phyloP scores from a whole-genome alignment of 345 rosid species.

The Citrus unshiu region DNA sequence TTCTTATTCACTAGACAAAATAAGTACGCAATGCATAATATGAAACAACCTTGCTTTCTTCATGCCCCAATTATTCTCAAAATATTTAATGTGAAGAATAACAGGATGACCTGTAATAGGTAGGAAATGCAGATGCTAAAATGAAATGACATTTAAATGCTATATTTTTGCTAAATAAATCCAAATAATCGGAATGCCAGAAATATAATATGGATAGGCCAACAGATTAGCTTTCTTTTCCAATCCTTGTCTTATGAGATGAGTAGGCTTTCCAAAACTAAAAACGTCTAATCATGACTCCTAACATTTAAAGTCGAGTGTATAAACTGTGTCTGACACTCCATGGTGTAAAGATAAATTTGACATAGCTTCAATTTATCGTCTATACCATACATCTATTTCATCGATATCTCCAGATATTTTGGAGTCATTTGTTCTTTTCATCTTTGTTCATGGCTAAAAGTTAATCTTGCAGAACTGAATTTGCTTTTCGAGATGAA shows the following conservation, averaged over 20 bases:
- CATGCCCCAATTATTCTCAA: not conserved
- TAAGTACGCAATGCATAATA: not conserved
- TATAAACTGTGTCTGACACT: not conserved
- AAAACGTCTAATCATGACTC: not conserved
- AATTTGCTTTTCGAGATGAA: not conserved
- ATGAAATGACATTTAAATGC: not conserved
- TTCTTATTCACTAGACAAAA: not conserved
- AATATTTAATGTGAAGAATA: not conserved
- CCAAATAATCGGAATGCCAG: not conserved
- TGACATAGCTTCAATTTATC: not conserved
- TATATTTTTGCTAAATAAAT: not conserved
- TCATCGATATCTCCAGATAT: not conserved
- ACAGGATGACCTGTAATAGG: not conserved
- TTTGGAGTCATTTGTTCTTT: not conserved
- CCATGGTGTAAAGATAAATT: not conserved
- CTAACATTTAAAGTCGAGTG: not conserved
- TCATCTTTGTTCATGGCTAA: not conserved
- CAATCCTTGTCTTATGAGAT: not conserved
- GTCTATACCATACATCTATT: not conserved
- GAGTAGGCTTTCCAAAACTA: not conserved
- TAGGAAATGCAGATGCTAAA: not conserved
- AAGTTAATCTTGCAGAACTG: not conserved
- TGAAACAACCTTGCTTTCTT: not conserved
- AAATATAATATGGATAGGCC: not conserved
- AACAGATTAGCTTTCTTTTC: not conserved